Evolutionary conservation across 331 rosid species (phyloP).

Genomic region (Telfairia occidentalis): DNA sequence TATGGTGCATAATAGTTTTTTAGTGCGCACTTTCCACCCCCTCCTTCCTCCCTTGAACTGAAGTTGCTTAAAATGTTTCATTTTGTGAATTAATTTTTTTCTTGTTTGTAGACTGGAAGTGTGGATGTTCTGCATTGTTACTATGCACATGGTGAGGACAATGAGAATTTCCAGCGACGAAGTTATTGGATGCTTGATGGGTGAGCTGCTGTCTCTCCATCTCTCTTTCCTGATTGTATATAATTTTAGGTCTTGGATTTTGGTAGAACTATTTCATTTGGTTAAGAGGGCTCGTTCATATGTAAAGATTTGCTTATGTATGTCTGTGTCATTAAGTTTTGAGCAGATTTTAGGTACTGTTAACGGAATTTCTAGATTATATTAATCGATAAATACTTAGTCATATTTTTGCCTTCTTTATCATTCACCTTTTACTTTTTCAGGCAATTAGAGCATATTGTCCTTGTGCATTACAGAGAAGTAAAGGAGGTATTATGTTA

Average conservation of each 20-base stretch:
- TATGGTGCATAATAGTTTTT: background rate
- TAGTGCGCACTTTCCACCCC: background rate
- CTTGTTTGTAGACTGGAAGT: slow-evolving; percentile 42
- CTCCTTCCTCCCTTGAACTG: background rate
- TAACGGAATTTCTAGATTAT: background rate
- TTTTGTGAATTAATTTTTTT: slow-evolving; percentile 12
- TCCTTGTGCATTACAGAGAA: slow-evolving; percentile 68
- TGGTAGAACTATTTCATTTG: background rate
- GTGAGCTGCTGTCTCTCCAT: slow-evolving; percentile 24
- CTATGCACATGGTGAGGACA: slow-evolving; percentile 76
- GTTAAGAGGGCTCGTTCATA: background rate
- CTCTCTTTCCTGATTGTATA: background rate
- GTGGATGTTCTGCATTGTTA: slow-evolving; percentile 63
- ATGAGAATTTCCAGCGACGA: slow-evolving; percentile 55
- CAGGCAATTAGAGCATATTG: slow-evolving; percentile 68
- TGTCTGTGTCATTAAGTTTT: background rate
- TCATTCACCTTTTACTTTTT: slow-evolving; percentile 14
- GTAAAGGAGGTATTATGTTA: slow-evolving; percentile 39
- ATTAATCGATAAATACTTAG: background rate
- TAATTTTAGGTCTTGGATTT: slow-evolving; percentile 4
- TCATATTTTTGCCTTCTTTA: background rate
- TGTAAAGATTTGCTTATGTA: background rate
- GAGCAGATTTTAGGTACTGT: background rate
- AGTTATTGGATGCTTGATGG: slow-evolving; percentile 78
- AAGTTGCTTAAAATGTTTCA: background rate